These are phyloP conservation scores for Cornus kousa DNA, from an alignment of 148 eudicot species.

Conservation along the genomic window DNA sequence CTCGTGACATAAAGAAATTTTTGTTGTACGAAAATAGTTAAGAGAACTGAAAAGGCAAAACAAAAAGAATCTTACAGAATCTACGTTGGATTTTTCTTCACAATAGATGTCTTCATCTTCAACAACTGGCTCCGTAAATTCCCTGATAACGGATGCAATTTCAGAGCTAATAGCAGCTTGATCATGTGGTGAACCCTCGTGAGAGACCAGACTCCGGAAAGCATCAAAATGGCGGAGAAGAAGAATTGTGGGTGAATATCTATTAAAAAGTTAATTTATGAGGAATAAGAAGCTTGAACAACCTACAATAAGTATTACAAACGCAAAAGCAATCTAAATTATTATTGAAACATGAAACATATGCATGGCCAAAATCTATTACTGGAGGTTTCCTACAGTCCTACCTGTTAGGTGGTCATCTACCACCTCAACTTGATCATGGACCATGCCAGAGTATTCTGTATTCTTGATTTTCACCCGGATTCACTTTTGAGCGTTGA, in stretches of 20 bases:
- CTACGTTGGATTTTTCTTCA: conserved; percentile 38
- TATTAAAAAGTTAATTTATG: conserved; percentile 28
- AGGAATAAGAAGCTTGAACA: conserved; percentile 1
- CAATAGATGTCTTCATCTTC: conserved; percentile 38
- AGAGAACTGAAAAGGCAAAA: conserved; percentile 4
- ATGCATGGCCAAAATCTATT: neutral
- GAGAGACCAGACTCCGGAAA: conserved; percentile 60
- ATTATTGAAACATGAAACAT: neutral
- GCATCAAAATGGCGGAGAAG: conserved; percentile 90
- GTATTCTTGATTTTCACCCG: too few relatives aligned
- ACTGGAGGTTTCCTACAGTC: neutral
- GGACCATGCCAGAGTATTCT: too few relatives aligned
- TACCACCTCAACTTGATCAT: neutral
- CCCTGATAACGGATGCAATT: conserved; percentile 77
- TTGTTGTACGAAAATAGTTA: neutral
- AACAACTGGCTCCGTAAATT: conserved; percentile 65
- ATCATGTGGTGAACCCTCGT: conserved; percentile 62
- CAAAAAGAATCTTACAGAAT: conserved; percentile 46
- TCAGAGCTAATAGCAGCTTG: conserved; percentile 71
- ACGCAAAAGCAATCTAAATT: neutral
- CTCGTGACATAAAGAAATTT: neutral
- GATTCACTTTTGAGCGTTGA: neutral
- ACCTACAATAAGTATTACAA: neutral
- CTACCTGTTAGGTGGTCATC: neutral
- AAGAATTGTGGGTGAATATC: conserved; percentile 85